phyloP scores from a whole-genome alignment of 163 green algal genomes.

The Chlorella variabilis region DNA sequence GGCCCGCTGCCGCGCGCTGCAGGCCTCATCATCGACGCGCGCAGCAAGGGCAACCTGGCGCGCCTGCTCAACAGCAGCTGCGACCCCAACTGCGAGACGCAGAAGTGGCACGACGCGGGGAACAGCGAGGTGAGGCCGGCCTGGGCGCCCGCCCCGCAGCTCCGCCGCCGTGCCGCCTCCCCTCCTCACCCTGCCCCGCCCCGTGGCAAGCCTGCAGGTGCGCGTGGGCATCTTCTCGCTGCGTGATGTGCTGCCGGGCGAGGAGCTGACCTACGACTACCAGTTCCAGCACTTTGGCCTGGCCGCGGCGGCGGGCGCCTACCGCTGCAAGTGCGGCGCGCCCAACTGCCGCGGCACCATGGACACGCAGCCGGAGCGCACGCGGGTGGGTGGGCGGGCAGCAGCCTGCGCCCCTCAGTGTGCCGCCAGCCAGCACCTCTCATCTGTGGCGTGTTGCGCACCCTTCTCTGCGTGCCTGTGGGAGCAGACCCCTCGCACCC shows the following conservation, averaged over 20 bases:
- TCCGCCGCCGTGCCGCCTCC: no score
- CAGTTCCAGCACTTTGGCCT: constrained; percentile 88
- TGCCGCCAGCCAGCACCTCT: no score
- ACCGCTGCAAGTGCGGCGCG: constrained; percentile 88
- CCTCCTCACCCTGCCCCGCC: neutral
- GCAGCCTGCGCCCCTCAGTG: no score
- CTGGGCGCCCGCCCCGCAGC: no score
- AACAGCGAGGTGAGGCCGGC: constrained; percentile 72
- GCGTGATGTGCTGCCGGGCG: constrained; percentile 71
- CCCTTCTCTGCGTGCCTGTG: no score
- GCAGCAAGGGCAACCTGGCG: constrained; percentile 80
- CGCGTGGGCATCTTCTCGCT: constrained; percentile 90
- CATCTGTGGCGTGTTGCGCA: no score
- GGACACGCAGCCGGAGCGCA: constrained; percentile 79
- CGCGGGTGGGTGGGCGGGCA: neutral
- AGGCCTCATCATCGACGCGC: constrained; percentile 88
- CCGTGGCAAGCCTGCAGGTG: constrained; percentile 37
- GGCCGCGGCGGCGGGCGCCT: constrained; percentile 36
- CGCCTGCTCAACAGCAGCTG: constrained; percentile 93
- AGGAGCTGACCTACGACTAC: constrained; percentile 96
- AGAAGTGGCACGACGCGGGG: constrained; percentile 90
- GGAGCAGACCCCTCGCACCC: no score
- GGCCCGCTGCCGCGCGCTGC: no score
- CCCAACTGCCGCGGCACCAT: constrained; percentile 90
- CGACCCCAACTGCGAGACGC: constrained; percentile 92